Evolutionary conservation across 257 asterid genomes (phyloP).

Genomic region (Avicennia marina): DNA sequence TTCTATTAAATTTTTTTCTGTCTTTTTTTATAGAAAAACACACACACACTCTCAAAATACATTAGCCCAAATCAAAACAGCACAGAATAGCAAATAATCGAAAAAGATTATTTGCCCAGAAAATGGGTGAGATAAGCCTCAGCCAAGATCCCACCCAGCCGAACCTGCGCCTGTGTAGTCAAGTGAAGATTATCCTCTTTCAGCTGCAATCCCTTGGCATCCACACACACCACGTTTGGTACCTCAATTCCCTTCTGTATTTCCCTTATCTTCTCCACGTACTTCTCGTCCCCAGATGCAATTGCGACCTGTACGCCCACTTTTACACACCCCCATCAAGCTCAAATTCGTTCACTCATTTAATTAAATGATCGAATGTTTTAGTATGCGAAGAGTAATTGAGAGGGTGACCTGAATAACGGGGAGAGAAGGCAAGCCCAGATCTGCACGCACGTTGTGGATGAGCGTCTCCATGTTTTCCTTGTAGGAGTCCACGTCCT

Average conservation of each 20-base stretch:
- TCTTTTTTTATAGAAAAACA: too few species aligned
- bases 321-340: too few species aligned
- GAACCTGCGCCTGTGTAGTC: conserved; percentile 67
- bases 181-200: conserved; percentile 65
- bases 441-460: conserved; percentile 52
- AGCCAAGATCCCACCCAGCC: conserved; percentile 52
- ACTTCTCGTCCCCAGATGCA: conserved; percentile 52
- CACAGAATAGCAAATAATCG: too few species aligned
- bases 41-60: too few species aligned
- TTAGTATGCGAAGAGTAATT: too few species aligned
- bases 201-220: conserved; percentile 64
- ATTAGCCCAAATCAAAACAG: too few species aligned
- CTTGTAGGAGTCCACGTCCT: conserved; percentile 48
- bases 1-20: too few species aligned
- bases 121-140: conserved; percentile 45
- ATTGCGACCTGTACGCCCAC: conserved; percentile 49
- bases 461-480: conserved; percentile 54
- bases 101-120: too few species aligned
- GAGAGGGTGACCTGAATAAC: conserved; percentile 81
- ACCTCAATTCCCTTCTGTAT: conserved; percentile 52
- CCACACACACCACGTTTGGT: conserved; percentile 58
- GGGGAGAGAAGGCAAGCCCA: conserved; percentile 55
- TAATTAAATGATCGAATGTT: neutral
- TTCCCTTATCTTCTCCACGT: conserved; percentile 48
- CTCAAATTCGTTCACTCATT: too few species aligned